Conservation (phyloP, 805 yeast genomes). For the Myxozyma kluyveri region DNA sequence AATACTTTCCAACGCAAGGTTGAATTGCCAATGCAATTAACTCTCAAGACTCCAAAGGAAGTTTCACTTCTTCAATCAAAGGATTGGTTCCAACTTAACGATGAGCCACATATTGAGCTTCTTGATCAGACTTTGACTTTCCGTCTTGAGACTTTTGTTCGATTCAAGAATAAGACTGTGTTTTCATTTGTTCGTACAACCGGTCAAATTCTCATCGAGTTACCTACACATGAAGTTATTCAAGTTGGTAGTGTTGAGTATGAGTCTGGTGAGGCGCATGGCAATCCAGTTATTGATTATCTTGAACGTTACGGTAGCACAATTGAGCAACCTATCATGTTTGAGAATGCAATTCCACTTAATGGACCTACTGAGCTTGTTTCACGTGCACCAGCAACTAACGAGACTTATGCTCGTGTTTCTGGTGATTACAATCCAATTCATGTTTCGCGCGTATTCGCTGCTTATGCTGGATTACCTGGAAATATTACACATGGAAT, state of each 20-base stretch:
- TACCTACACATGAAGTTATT: conserved; percentile 85
- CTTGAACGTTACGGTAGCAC: conserved; percentile 86
- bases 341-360: conserved; percentile 88
- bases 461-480: conserved; percentile 87
- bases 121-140: conserved; percentile 79
- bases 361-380: conserved; percentile 48
- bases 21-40: conserved; percentile 83
- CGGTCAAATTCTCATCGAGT: conserved; percentile 82
- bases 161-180: conserved; percentile 71
- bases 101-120: conserved; percentile 59
- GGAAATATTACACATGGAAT: conserved; percentile 99
- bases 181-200: conserved; percentile 76
- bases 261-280: conserved; percentile 88
- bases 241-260: conserved; percentile 82
- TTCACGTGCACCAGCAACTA: conserved; percentile 80
- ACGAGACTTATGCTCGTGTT: conserved; percentile 94
- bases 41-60: conserved; percentile 73
- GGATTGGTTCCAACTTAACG: conserved; percentile 93
- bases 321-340: conserved; percentile 87
- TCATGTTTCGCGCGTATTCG: conserved; percentile 93
- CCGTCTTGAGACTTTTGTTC: conserved; percentile 80
- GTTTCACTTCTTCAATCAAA: conserved; percentile 90
- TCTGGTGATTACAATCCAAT: conserved; percentile 99
- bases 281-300: conserved; percentile 97
- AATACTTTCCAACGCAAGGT: conserved; percentile 86